Conservation (phyloP, 305 asterid genomes). For the Solanum hybrid region DNA sequence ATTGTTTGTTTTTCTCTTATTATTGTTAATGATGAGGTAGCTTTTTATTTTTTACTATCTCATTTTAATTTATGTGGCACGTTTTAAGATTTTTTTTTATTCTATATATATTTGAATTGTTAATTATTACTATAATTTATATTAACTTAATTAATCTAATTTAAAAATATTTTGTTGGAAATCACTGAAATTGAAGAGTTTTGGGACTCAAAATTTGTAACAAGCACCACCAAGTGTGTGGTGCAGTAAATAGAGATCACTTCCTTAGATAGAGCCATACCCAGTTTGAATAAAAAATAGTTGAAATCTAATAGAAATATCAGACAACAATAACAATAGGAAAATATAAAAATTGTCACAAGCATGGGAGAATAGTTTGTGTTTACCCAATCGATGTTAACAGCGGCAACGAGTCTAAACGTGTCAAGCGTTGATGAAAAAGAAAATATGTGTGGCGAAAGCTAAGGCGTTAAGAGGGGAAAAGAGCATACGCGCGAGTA, state of each 20-base stretch:
- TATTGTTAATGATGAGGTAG: not conserved
- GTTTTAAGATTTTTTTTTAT: too few species aligned
- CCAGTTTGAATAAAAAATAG: too few species aligned
- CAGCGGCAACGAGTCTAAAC: not conserved
- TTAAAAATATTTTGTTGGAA: not conserved
- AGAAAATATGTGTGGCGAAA: not conserved
- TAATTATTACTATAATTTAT: too few species aligned
- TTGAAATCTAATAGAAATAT: too few species aligned
- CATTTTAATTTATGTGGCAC: not conserved
- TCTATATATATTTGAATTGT: too few species aligned
- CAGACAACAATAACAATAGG: too few species aligned
- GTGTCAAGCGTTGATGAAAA: not conserved
- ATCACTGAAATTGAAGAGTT: not conserved
- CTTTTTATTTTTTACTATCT: not conserved
- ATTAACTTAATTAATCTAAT: too few species aligned
- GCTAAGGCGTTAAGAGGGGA: not conserved
- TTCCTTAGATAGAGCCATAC: not conserved
- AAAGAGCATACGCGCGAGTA: constrained; percentile 1
- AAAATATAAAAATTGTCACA: not conserved
- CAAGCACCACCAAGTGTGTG: not conserved
- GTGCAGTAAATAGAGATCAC: not conserved
- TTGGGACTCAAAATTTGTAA: not conserved
- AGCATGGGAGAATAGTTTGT: not conserved
- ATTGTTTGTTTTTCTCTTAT: not conserved
- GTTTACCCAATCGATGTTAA: not conserved